phyloP scores from a whole-genome alignment of 345 rosid species.

The Orychophragmus violaceus region DNA sequence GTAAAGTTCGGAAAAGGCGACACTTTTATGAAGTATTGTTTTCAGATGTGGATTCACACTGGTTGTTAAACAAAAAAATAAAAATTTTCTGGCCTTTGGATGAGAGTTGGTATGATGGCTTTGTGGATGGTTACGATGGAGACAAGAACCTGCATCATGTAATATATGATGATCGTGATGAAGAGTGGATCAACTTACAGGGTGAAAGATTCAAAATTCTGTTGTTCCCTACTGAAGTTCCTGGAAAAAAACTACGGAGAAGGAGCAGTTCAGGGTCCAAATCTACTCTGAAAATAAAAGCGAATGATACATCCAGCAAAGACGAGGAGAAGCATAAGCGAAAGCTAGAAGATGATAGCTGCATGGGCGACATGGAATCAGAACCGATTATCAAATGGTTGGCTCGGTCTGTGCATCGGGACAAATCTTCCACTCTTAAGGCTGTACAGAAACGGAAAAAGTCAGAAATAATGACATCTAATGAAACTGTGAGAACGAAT shows the following conservation, averaged over 20 bases:
- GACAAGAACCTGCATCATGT: constrained; percentile 81
- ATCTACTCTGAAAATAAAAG: constrained; percentile 31
- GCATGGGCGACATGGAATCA: constrained; percentile 60
- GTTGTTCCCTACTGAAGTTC: constrained; percentile 77
- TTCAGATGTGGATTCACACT: constrained; percentile 60
- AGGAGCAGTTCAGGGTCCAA: constrained; percentile 38
- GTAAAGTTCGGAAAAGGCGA: constrained; percentile 62
- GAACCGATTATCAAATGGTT: constrained; percentile 93
- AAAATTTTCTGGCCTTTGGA: constrained; percentile 98
- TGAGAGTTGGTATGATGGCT: constrained; percentile 84
- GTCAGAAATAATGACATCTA: constrained; percentile 27
- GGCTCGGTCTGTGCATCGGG: constrained; percentile 52
- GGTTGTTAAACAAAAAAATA: constrained; percentile 70
- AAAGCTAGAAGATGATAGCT: constrained; percentile 46
- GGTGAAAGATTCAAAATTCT: constrained; percentile 83
- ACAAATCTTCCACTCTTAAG: constrained; percentile 50
- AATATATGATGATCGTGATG: constrained; percentile 96
- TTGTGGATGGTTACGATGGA: constrained; percentile 61
- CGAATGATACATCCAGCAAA: constrained; percentile 32
- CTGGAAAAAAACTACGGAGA: constrained; percentile 41
- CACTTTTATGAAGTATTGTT: constrained; percentile 74
- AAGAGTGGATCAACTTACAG: constrained; percentile 85
- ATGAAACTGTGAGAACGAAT: constrained; percentile 26
- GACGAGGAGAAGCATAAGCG: constrained; percentile 37
- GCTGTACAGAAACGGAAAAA: constrained; percentile 49